Conservation (phyloP, 208 protist species). For the Acanthamoeba royreba region DNA sequence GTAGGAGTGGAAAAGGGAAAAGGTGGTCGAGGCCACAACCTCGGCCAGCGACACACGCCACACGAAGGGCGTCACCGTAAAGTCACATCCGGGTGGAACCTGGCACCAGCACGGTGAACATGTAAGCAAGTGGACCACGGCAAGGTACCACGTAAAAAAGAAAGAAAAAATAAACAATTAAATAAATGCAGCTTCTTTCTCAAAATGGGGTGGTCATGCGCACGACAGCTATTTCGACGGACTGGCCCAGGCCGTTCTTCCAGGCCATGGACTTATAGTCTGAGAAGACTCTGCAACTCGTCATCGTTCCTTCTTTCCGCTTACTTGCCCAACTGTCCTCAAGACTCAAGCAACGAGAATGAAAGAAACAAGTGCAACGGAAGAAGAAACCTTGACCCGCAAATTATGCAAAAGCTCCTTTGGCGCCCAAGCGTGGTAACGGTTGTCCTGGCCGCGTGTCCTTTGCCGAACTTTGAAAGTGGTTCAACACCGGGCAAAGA, state of each 20-base stretch:
- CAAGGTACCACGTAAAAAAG: neutral
- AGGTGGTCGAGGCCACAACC: neutral
- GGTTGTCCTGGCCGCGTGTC: no score
- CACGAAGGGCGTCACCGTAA: neutral
- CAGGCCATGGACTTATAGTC: constrained; percentile 31
- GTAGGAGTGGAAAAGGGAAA: constrained; percentile 33
- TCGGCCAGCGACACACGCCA: neutral
- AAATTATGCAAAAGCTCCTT: no score
- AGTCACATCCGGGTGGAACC: neutral
- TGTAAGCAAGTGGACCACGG: neutral
- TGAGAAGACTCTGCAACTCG: neutral
- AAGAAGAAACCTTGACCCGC: no score
- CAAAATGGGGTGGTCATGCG: neutral
- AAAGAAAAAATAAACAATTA: neutral
- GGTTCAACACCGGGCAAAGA: no score
- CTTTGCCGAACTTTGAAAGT: no score
- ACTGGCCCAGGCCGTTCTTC: constrained; percentile 40
- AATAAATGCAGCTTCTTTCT: neutral
- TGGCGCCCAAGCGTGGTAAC: no score
- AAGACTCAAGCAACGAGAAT: neutral
- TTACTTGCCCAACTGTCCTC: neutral
- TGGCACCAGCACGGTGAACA: no score
- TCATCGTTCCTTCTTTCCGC: neutral
- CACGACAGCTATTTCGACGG: neutral
- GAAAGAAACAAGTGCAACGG: no score